Base-by-base conservation (phyloP, 1,284 basidiomycete species). In the Heterobasidion annosum region DNA sequence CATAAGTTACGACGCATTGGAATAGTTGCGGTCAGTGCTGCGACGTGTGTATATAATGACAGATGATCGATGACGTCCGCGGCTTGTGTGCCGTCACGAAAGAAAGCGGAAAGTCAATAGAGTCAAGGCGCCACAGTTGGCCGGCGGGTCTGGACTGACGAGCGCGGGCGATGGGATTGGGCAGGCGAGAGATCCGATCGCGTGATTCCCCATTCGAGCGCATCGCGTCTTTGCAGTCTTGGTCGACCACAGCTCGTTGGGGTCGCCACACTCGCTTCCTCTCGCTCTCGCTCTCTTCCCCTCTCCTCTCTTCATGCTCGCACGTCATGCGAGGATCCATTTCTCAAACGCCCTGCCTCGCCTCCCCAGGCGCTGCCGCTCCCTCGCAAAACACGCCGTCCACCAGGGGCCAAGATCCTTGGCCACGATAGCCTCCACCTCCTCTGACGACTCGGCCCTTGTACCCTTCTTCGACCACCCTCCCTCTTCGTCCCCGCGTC, bases 401-500 rank as follows among this genome's bases (percentile, higher is more conserved):
- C 25, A 8, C 8, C 40, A 18, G n/a, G n/a, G 16, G 40, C 34
- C 62, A 68, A 45, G 64, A 61, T 50, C 62, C 65, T 54, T 68
- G 34, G 72, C 76, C 48, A 67, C 72, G 19, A 62, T 70, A 53
- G 68, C 72, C 50, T 81, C 83, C 34, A 75, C 82, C 16, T 81
- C 84, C 8, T 59, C 70, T 49, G 82, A 88, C 61, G 86, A 89
- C 68, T 72, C 72, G 52, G 74, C 78, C 53, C 74, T 91, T 58
- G 75, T 83, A 55, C 72, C 78, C n/a, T 75, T 87, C 57, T 90
- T 90, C 67, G 88, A 91, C 69, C 74, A 76, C 42, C 84, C 86
- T 62, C 68, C 40, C 61, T 66, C 35, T 66, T 65, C 56, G 65
- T 67, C 57, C 54, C 67, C 48, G 4, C 72, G 75, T 8, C 68